These are phyloP conservation scores for Phenoliferia sp. DNA, from an alignment of 1,284 basidiomycete genomes.

Conservation along the genomic window DNA sequence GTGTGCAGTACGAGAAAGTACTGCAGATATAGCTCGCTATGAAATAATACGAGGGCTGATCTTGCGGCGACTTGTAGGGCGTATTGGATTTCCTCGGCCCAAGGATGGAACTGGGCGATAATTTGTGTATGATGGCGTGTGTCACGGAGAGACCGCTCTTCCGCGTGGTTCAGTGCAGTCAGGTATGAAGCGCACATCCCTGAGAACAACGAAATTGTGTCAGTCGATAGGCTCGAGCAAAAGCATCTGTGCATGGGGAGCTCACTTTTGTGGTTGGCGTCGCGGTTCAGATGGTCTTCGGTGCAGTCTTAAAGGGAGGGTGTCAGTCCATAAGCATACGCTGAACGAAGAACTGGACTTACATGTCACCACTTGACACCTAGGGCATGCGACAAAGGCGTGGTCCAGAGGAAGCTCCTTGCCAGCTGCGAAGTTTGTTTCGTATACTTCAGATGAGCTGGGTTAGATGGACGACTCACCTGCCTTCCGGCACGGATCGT, in stretches of 20 bases:
- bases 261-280: background rate
- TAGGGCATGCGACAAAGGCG: background rate
- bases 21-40: background rate
- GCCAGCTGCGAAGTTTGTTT: background rate
- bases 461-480: background rate
- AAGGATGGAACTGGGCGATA: background rate
- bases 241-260: background rate
- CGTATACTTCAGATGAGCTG: background rate
- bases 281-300: background rate
- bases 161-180: background rate
- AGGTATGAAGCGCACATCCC: background rate
- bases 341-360: background rate
- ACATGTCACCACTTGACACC: background rate
- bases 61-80: background rate
- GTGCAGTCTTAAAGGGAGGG: background rate
- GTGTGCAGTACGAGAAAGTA: background rate
- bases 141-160: background rate
- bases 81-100: background rate
- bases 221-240: background rate
- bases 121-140: background rate
- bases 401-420: background rate
- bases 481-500: background rate
- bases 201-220: background rate
- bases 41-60: background rate
- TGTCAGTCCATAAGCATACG: background rate